A percentile compares a stretch with the other conserved stretches of the same genome.
Conservation (phyloP, 202 grass and related monocot genomes). For the Bolboschoenoplectus hybrid region DNA sequence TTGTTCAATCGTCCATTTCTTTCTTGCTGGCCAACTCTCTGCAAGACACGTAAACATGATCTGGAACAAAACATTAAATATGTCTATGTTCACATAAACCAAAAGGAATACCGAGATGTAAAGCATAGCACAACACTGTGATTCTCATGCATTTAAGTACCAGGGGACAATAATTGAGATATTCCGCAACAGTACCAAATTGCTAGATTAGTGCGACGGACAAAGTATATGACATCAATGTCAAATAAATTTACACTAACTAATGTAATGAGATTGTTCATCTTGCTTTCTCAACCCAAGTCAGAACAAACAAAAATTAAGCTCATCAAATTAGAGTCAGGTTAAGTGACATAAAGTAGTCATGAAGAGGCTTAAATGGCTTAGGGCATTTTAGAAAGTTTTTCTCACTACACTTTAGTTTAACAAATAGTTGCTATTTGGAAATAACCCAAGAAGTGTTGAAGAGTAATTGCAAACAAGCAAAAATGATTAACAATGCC, state of each 20-base stretch:
- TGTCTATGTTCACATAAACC: neutral
- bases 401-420: neutral
- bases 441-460: neutral
- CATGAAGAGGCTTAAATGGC: neutral
- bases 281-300: neutral
- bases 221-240: neutral
- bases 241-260: neutral
- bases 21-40: conserved; percentile 80
- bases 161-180: neutral
- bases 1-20: conserved; percentile 85
- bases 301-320: conserved; percentile 9
- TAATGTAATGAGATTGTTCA: neutral
- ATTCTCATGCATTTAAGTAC: neutral
- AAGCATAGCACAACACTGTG: neutral
- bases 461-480: neutral
- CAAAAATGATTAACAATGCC: neutral
- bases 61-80: conserved; percentile 44
- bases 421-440: neutral
- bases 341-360: conserved; percentile 1
- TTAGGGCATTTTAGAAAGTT: neutral
- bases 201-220: neutral
- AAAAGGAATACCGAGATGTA: neutral
- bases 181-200: neutral
- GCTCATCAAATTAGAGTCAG: neutral
- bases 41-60: conserved; percentile 77